Evolutionary conservation across 1,284 basidiomycete species (phyloP).

Genomic region (Puccinia hordei): DNA sequence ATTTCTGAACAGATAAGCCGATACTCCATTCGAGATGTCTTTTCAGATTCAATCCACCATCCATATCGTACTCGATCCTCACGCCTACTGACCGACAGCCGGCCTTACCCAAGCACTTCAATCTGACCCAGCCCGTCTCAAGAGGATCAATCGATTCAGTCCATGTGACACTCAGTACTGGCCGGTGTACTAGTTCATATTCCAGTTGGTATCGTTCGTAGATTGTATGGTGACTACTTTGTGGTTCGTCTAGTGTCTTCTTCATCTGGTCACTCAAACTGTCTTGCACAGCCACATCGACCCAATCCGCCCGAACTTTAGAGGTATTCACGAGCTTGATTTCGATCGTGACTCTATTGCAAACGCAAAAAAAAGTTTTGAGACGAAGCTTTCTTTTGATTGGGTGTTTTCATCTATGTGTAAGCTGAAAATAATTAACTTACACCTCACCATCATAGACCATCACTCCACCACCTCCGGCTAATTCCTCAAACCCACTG

Average conservation of each 20-base stretch:
- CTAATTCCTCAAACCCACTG: conserved; percentile 8
- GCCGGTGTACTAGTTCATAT: conserved; percentile 26
- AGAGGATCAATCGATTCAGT: background rate
- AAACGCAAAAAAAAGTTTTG: background rate
- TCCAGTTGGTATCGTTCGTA: conserved; percentile 30
- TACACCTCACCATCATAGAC: conserved; percentile 45
- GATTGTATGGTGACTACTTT: background rate
- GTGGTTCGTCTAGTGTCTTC: conserved; percentile 18
- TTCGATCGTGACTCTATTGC: conserved; percentile 31
- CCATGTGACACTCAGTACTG: conserved; percentile 8
- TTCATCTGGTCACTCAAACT: conserved; percentile 24
- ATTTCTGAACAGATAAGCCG: conserved; percentile 19
- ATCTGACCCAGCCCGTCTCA: conserved; percentile 8
- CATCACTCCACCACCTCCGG: conserved; percentile 12
- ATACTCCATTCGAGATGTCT: conserved; percentile 22
- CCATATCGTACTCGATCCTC: conserved; percentile 16
- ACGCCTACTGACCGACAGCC: background rate
- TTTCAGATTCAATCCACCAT: conserved; percentile 15
- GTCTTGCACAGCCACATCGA: conserved; percentile 37
- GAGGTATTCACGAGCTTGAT: conserved; percentile 40
- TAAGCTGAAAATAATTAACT: background rate
- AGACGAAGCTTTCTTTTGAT: background rate
- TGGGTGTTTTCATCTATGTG: background rate
- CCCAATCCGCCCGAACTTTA: conserved; percentile 26
- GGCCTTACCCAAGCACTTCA: conserved; percentile 32